phyloP scores from a whole-genome alignment of 2,329 filamentous ascomycete species.

The Lasiodiplodia citricola region DNA sequence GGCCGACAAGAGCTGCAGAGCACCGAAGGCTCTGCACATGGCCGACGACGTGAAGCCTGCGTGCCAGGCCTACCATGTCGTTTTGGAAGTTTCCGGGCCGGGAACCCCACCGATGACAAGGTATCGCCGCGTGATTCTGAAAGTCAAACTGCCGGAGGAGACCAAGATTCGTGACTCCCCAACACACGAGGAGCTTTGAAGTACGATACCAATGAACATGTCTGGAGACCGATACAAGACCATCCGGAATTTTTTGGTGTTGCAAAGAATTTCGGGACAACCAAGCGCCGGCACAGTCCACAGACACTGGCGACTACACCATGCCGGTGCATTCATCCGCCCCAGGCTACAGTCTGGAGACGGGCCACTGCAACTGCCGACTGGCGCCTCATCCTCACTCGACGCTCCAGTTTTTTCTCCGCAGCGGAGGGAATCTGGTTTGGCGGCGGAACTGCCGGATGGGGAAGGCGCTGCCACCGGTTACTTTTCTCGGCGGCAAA shows the following conservation, averaged over 20 bases:
- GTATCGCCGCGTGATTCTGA: conserved; percentile 54
- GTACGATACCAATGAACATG: background rate
- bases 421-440: conserved; percentile 3
- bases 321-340: background rate
- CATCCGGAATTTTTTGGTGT: background rate
- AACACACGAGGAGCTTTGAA: conserved; percentile 5
- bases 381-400: conserved; percentile 3
- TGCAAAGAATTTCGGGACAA: background rate
- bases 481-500: conserved; percentile 19
- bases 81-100: conserved; percentile 55
- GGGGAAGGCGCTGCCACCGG: conserved; percentile 3
- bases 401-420: conserved; percentile 7
- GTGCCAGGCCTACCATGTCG: conserved; percentile 56
- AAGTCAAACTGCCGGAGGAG: conserved; percentile 28
- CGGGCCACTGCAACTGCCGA: conserved; percentile 4
- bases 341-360: background rate
- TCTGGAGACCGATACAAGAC: background rate
- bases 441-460: conserved; percentile 1
- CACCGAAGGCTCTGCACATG: conserved; percentile 37
- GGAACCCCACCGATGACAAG: conserved; percentile 53
- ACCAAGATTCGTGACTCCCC: background rate
- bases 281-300: background rate
- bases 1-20: conserved; percentile 49
- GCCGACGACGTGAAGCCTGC: conserved; percentile 42
- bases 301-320: background rate